phyloP scores from a whole-genome alignment of 2,329 filamentous ascomycete genomes.

The Colletotrichum tabaci region DNA sequence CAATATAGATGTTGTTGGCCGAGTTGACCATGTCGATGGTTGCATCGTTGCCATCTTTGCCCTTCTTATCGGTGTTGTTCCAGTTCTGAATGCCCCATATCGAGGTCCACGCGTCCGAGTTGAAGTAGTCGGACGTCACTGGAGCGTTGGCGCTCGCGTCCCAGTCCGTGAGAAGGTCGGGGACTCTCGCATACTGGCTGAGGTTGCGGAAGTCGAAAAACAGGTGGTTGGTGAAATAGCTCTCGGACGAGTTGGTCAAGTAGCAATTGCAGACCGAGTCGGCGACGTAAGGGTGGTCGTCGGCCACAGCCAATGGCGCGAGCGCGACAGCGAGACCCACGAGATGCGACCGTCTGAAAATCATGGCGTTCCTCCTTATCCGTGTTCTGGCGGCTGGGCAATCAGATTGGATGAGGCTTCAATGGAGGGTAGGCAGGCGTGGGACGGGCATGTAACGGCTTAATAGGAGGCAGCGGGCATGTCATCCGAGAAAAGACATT shows the following conservation, averaged over 20 bases:
- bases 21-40: slow-evolving; percentile 58
- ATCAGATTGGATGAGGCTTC: slow-evolving; percentile 9
- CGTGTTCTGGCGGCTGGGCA: slow-evolving; percentile 3
- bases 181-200: slow-evolving; percentile 55
- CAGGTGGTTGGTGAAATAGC: slow-evolving; percentile 61
- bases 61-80: slow-evolving; percentile 52
- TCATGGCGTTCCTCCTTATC: slow-evolving; percentile 24
- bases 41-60: slow-evolving; percentile 46
- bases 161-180: slow-evolving; percentile 50
- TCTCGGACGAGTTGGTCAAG: slow-evolving; percentile 61
- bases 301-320: slow-evolving; percentile 21
- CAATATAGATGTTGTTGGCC: slow-evolving; percentile 62
- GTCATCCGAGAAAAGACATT: neutral
- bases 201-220: slow-evolving; percentile 67
- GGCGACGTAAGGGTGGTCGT: slow-evolving; percentile 45
- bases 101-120: slow-evolving; percentile 52
- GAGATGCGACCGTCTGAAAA: slow-evolving; percentile 45
- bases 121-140: slow-evolving; percentile 58
- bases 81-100: slow-evolving; percentile 58
- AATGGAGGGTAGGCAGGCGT: neutral
- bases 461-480: slow-evolving; percentile 8
- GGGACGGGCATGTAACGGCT: slow-evolving; percentile 8
- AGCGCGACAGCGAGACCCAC: slow-evolving; percentile 33
- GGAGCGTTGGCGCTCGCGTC: slow-evolving; percentile 49
- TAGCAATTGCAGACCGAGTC: slow-evolving; percentile 63